phyloP scores from a whole-genome alignment of 495 filamentous ascomycete genomes.

The Achaetomiella virescens region DNA sequence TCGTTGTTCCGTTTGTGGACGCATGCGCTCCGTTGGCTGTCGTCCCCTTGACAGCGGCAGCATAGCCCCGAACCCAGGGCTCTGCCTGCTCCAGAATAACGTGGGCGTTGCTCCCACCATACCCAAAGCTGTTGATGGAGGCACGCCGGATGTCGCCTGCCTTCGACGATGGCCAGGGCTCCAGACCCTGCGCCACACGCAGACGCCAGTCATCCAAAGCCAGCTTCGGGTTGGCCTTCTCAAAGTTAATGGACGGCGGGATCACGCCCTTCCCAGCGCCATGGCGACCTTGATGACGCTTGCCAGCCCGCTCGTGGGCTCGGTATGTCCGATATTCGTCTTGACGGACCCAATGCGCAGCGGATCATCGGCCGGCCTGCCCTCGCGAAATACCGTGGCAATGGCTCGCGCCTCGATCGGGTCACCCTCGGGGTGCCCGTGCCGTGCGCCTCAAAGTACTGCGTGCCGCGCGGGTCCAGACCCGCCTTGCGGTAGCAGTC shows the following conservation, averaged over 20 bases:
- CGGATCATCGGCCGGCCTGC: constrained; percentile 27
- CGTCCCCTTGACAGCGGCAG: neutral
- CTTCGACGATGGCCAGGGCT: constrained; percentile 11
- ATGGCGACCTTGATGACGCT: constrained; percentile 49
- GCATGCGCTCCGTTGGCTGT: too few relatives aligned
- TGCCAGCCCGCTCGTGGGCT: constrained; percentile 46
- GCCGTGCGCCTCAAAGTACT: constrained; percentile 43
- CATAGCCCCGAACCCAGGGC: constrained; percentile 19
- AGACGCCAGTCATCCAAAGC: constrained; percentile 34
- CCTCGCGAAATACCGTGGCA: constrained; percentile 29
- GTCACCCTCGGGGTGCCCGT: constrained; percentile 49
- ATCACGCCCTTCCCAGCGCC: constrained; percentile 48
- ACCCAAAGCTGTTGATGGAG: constrained; percentile 39
- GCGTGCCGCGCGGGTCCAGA: constrained; percentile 14
- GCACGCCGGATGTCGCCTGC: constrained; percentile 8
- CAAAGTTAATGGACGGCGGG: constrained; percentile 36
- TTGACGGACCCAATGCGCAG: constrained; percentile 44
- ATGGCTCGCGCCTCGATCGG: constrained; percentile 35
- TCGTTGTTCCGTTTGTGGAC: too few relatives aligned
- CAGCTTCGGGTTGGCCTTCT: constrained; percentile 35
- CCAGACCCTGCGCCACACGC: constrained; percentile 23
- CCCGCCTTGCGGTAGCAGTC: constrained; percentile 35
- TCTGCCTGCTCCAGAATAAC: constrained; percentile 32
- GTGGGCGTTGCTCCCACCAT: constrained; percentile 38
- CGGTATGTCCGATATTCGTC: constrained; percentile 52